phyloP scores from a whole-genome alignment of 2,329 filamentous ascomycete genomes.

The Trichoderma sp. region DNA sequence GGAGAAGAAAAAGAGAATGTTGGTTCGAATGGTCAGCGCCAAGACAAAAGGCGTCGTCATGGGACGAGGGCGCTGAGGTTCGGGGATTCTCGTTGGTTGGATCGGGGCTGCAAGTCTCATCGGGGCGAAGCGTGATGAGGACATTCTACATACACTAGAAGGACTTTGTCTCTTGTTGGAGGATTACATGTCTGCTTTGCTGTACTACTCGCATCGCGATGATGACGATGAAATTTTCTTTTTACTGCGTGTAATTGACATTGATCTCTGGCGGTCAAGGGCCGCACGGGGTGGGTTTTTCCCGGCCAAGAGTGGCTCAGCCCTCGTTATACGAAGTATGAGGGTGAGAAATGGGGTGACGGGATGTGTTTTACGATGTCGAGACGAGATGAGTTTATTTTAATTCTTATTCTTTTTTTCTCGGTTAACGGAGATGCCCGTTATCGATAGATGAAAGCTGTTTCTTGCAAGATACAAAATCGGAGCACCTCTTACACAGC shows the following conservation, averaged over 20 bases:
- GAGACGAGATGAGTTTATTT: background rate
- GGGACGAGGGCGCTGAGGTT: background rate
- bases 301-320: background rate
- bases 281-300: background rate
- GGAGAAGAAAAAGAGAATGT: background rate
- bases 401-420: background rate
- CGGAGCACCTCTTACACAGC: background rate
- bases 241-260: background rate
- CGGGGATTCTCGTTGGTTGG: background rate
- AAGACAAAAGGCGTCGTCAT: conserved; percentile 1
- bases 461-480: background rate
- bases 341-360: background rate
- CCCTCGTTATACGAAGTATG: background rate
- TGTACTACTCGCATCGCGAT: background rate
- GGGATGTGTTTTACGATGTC: background rate
- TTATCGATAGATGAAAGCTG: background rate
- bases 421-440: background rate
- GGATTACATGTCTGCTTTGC: background rate
- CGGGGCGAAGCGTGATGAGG: background rate
- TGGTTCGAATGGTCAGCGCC: background rate
- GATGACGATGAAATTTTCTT: background rate
- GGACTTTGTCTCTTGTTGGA: background rate
- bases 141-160: background rate
- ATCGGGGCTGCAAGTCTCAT: background rate
- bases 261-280: background rate